Evolutionary conservation across 768 basidiomycete species (phyloP).

Genomic region (Pholiota microspora): DNA sequence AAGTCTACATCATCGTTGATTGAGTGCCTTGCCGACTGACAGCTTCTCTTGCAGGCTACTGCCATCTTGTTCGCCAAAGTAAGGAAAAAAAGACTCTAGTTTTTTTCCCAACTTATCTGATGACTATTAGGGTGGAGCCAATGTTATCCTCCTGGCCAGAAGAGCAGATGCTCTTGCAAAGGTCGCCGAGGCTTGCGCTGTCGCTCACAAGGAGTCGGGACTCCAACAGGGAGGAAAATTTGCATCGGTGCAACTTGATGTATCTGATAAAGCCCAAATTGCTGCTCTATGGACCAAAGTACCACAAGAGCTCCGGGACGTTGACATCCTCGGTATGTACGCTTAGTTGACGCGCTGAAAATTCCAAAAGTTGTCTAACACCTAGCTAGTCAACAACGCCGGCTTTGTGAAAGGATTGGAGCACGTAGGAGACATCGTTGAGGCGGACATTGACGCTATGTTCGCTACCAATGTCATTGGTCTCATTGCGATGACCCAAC

Average conservation of each 20-base stretch:
- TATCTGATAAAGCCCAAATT: constrained; percentile 74
- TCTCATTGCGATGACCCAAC: constrained; percentile 79
- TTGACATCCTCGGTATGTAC: constrained; percentile 80
- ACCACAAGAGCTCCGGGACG: constrained; percentile 62
- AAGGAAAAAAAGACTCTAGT: constrained; percentile 1
- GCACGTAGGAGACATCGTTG: constrained; percentile 77
- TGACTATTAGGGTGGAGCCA: constrained; percentile 68
- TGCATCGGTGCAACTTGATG: constrained; percentile 69
- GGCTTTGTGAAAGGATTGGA: constrained; percentile 91
- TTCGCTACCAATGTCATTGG: constrained; percentile 82
- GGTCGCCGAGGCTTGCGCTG: constrained; percentile 65
- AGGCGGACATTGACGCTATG: constrained; percentile 81
- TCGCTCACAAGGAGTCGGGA: constrained; percentile 73
- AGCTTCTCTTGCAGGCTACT: constrained; percentile 54
- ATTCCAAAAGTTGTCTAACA: neutral
- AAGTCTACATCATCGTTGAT: constrained; percentile 24
- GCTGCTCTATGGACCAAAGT: constrained; percentile 69
- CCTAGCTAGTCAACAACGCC: constrained; percentile 57
- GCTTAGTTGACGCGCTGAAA: neutral
- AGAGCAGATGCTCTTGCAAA: constrained; percentile 67
- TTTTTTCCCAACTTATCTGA: neutral
- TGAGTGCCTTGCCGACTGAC: neutral
- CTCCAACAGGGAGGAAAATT: constrained; percentile 78
- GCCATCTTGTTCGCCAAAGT: constrained; percentile 90
- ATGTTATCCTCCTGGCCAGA: constrained; percentile 83